Conservation (phyloP, 176 grass and related monocot genomes). For the Chrysopogon serrulatus region DNA sequence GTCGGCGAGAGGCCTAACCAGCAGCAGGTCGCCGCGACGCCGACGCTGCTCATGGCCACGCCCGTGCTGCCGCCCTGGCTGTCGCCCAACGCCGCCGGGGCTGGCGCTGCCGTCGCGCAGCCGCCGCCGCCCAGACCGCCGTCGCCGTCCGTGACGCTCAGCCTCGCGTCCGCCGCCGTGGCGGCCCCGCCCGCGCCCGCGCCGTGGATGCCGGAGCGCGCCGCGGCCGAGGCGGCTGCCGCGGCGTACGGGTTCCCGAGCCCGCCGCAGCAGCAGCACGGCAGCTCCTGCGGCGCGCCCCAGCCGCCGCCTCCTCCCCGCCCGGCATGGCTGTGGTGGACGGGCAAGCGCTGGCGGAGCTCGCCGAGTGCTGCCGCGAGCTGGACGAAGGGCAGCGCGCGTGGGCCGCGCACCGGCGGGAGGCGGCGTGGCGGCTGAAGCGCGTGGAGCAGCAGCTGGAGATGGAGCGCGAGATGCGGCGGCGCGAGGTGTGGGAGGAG, state of each 20-base stretch:
- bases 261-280: not conserved
- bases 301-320: not conserved
- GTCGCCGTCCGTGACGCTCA: conserved; percentile 56
- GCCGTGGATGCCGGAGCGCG: conserved; percentile 27
- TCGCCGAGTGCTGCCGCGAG: conserved; percentile 70
- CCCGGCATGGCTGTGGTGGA: not conserved
- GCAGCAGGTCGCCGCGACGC: not conserved
- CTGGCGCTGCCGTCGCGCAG: not conserved
- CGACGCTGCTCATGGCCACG: conserved; percentile 61
- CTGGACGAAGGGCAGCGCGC: conserved; percentile 83
- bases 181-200: not conserved
- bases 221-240: conserved; percentile 13
- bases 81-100: conserved; percentile 32
- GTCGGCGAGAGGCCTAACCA: conserved; percentile 58
- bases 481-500: conserved; percentile 76
- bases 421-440: conserved; percentile 82
- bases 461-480: conserved; percentile 62
- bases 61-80: conserved; percentile 85
- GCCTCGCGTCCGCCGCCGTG: conserved; percentile 25
- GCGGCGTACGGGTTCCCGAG: conserved; percentile 29
- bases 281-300: not conserved
- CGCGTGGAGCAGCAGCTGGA: conserved; percentile 91
- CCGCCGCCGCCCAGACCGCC: not conserved
- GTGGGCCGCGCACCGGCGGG: conserved; percentile 78
- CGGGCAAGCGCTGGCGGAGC: conserved; percentile 47